phyloP scores from a whole-genome alignment of 441 rosid genomes.

The Erysimum pusillum region DNA sequence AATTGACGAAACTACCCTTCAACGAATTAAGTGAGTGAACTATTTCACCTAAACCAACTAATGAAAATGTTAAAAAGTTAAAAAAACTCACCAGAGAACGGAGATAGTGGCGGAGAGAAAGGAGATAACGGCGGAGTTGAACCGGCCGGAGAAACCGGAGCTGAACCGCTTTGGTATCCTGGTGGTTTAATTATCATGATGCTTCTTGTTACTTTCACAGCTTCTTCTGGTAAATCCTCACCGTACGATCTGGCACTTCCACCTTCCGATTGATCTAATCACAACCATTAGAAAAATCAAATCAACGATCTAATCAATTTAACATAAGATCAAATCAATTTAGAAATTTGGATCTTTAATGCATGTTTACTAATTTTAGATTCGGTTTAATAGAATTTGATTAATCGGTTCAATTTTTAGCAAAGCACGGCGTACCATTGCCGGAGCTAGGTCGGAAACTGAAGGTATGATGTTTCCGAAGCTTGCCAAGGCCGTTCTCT shows the following conservation, averaged over 20 bases:
- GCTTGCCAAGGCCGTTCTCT: constrained; percentile 93
- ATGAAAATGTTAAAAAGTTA: not conserved
- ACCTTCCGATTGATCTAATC: constrained; percentile 62
- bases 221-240: constrained; percentile 50
- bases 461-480: constrained; percentile 79
- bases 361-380: not conserved
- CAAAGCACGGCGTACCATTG: constrained; percentile 73
- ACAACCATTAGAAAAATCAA: not conserved
- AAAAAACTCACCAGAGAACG: constrained; percentile 70
- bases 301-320: not conserved
- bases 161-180: constrained; percentile 69
- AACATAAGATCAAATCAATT: not conserved
- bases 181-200: constrained; percentile 92
- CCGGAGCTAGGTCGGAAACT: constrained; percentile 73
- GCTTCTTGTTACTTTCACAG: constrained; percentile 72
- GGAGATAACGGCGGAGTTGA: constrained; percentile 79
- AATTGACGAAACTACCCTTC: constrained; percentile 45
- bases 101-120: constrained; percentile 19
- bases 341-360: not conserved
- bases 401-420: constrained; percentile 25
- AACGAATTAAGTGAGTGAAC: not conserved
- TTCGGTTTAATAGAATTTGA: not conserved
- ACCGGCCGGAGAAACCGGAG: constrained; percentile 86
- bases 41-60: not conserved
- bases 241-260: constrained; percentile 61